phyloP scores from a whole-genome alignment of 257 asterid species.

The Solanum appendiculatum region DNA sequence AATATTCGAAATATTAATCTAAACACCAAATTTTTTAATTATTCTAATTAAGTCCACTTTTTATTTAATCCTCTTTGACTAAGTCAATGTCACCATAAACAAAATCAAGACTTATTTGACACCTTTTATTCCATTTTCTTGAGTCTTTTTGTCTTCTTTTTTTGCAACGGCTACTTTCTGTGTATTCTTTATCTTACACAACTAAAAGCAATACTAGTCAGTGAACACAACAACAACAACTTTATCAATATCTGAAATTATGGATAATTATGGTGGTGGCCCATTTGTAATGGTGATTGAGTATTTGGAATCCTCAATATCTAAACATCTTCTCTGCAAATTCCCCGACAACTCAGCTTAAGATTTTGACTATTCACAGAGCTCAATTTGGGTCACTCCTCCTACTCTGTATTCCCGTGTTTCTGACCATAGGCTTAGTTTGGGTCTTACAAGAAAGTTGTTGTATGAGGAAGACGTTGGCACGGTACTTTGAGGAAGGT shows the following conservation, averaged over 20 bases:
- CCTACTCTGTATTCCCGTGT: neutral
- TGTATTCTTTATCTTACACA: neutral
- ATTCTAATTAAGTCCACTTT: too few species aligned
- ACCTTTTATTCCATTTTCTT: too few species aligned
- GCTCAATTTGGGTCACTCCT: constrained; percentile 78
- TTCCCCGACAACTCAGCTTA: constrained; percentile 77
- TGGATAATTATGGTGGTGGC: neutral
- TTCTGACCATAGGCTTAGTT: neutral
- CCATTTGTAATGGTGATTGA: constrained; percentile 51
- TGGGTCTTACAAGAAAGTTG: constrained; percentile 25
- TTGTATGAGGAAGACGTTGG: constrained; percentile 5
- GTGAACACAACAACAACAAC: neutral
- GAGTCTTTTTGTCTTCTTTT: too few species aligned
- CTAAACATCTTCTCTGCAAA: constrained; percentile 53
- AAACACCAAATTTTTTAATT: too few species aligned
- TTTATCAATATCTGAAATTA: neutral
- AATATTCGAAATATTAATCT: too few species aligned
- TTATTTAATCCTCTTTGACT: too few species aligned
- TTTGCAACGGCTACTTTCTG: neutral
- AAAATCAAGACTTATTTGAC: too few species aligned
- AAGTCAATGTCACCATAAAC: too few species aligned
- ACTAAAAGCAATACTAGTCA: neutral
- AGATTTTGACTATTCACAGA: constrained; percentile 78
- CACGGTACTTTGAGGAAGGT: constrained; percentile 13
- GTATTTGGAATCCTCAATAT: constrained; percentile 64